Conservation (phyloP, 768 basidiomycete species). For the Termitomyces bulborhizus region DNA sequence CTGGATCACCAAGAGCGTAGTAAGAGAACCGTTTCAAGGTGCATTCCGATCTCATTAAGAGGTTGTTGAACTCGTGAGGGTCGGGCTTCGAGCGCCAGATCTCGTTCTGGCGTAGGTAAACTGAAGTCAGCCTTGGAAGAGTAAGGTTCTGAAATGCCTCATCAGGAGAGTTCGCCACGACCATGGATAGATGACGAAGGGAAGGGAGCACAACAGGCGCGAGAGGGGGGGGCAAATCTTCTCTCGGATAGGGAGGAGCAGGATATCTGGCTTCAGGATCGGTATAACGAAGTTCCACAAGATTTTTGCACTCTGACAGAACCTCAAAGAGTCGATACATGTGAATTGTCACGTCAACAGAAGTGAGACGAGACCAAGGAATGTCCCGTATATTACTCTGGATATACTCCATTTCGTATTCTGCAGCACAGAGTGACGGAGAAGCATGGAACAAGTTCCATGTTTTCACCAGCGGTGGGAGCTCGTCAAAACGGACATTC, state of each 20-base stretch:
- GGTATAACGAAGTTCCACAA: conserved; percentile 5
- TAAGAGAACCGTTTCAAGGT: conserved; percentile 4
- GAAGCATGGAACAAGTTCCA: conserved; percentile 7
- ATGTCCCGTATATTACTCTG: background rate
- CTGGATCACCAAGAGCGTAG: background rate
- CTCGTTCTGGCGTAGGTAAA: background rate
- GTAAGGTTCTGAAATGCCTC: conserved; percentile 1
- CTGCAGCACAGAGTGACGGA: background rate
- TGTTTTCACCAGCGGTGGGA: background rate
- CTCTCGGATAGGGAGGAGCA: background rate
- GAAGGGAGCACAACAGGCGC: background rate
- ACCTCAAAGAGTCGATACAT: background rate
- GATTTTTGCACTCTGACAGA: background rate
- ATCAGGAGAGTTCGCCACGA: background rate
- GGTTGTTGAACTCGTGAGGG: background rate
- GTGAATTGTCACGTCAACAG: background rate
- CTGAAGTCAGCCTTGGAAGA: background rate
- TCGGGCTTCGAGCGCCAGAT: background rate
- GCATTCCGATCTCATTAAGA: conserved; percentile 6
- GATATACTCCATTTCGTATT: conserved; percentile 2
- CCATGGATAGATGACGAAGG: conserved; percentile 3
- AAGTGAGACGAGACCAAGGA: conserved; percentile 6
- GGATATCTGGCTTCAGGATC: background rate
- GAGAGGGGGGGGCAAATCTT: background rate
- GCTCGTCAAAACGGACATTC: background rate